phyloP scores from a whole-genome alignment of 2,329 filamentous ascomycete species.

The Basipetospora chlamydospora region DNA sequence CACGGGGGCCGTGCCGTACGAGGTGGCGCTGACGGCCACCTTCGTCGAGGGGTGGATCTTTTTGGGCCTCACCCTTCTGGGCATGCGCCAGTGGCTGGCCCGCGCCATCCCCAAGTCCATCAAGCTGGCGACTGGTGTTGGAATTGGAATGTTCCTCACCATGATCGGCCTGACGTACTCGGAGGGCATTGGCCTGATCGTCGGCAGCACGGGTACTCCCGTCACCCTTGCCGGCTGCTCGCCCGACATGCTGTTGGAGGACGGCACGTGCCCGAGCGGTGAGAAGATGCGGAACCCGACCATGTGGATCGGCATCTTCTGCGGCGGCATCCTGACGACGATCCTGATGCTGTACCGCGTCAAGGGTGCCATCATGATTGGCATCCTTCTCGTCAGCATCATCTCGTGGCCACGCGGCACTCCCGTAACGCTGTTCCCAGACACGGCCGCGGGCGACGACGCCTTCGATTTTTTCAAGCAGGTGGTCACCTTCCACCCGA shows the following conservation, averaged over 20 bases:
- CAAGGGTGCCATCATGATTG: constrained; percentile 73
- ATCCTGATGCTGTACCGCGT: constrained; percentile 74
- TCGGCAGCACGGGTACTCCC: constrained; percentile 51
- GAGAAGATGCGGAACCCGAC: constrained; percentile 70
- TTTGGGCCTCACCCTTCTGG: constrained; percentile 61
- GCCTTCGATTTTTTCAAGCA: constrained; percentile 77
- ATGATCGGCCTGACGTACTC: constrained; percentile 65
- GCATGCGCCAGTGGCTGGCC: constrained; percentile 78
- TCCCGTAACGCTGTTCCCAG: constrained; percentile 65
- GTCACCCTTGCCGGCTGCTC: constrained; percentile 61
- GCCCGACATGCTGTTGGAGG: constrained; percentile 17
- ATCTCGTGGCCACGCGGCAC: constrained; percentile 77
- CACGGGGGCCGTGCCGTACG: constrained; percentile 56
- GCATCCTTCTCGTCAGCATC: constrained; percentile 71
- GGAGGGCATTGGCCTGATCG: constrained; percentile 67
- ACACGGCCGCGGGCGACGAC: constrained; percentile 52
- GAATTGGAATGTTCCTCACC: constrained; percentile 71
- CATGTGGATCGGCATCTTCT: constrained; percentile 83
- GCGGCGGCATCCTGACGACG: constrained; percentile 65
- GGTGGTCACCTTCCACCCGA: constrained; percentile 71
- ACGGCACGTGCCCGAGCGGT: constrained; percentile 40
- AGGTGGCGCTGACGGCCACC: constrained; percentile 67
- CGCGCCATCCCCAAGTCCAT: constrained; percentile 70
- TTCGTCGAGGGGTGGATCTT: constrained; percentile 85
- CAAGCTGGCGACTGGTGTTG: constrained; percentile 74